Base-by-base conservation (phyloP, 495 filamentous ascomycete species). In the Penicillium antarcticum region DNA sequence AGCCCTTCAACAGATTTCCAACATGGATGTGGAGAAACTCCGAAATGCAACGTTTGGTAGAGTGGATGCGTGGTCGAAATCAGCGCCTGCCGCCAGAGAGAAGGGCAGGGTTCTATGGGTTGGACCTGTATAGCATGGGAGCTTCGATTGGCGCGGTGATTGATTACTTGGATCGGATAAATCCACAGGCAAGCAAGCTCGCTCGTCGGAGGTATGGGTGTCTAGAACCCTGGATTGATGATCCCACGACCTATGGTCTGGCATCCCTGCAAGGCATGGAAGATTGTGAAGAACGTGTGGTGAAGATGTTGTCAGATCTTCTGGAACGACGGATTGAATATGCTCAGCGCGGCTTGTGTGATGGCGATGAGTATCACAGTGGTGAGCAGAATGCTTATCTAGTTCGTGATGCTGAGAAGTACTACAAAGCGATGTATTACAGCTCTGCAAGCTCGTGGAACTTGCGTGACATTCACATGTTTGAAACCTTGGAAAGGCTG, bases 21-120 rank as follows among this genome's bases (percentile, higher is more conserved):
- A 80, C 77, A 4, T 84, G 80, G 80, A 83, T 83, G 80, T 84
- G 81, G 81, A 70, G 79, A 10, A 83, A 83, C 46, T 53, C 57
- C 19, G 80, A 83, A 53, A 76, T 80, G 57, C 78, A 80, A 18
- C 61, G 71, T 0, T 74, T 84, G 14, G 72, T 79, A n/a, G 79
- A 83, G 53, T 84, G 80, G 81, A 63, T 83, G 61, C 66, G 77
- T 5, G 46, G 68, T 14, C 69, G 66, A 48, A 82, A 84, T 51
- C 46, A 60, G 1, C 52, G 50, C 0, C 52, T 62, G 1, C 60
- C 71, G 9, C 31, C 52, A 2, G 60, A 70, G n/a, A 58, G 67
- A 7, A 65, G 69, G 3, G 72, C 65, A 1, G 79, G 77, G 0
- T 77, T 83, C 47, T 81, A 79, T 43, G 80, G 80, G 0, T 61